Conservation (phyloP, 192 early-diverging fungal species). For the Ramicandelaber brevisporus region DNA sequence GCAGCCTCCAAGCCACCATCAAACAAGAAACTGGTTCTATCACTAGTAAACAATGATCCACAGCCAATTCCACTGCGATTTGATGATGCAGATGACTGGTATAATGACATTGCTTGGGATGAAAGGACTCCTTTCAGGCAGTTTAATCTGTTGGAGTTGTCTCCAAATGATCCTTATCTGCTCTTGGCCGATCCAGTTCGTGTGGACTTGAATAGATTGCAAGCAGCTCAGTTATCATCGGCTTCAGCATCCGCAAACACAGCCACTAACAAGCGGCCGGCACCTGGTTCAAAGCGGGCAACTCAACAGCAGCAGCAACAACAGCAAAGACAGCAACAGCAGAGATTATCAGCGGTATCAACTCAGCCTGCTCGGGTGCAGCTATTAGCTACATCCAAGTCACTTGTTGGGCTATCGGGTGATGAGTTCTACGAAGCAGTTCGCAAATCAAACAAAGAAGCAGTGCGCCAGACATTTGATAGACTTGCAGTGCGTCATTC, state of each 20-base stretch:
- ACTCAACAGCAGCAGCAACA: constrained; percentile 28
- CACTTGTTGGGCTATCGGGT: too few species aligned
- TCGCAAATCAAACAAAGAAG: constrained; percentile 31
- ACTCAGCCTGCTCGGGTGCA: constrained; percentile 20
- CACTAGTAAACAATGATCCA: neutral
- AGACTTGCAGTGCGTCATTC: constrained; percentile 66
- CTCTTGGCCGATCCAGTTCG: too few species aligned
- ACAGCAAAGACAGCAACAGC: constrained; percentile 16
- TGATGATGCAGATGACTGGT: constrained; percentile 25
- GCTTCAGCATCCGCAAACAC: too few species aligned
- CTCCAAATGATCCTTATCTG: too few species aligned
- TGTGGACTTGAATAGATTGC: too few species aligned
- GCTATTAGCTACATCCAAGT: constrained; percentile 65
- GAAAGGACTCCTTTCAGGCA: constrained; percentile 21
- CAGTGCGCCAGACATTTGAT: constrained; percentile 71
- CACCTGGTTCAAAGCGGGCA: too few species aligned
- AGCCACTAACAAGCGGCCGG: too few species aligned
- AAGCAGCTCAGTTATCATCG: too few species aligned
- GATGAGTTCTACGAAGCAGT: constrained; percentile 62
- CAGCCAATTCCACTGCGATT: neutral
- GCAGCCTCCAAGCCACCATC: neutral
- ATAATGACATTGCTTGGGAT: constrained; percentile 62
- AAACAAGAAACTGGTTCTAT: constrained; percentile 4
- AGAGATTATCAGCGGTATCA: constrained; percentile 33
- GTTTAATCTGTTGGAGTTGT: constrained; percentile 23